These are phyloP conservation scores for Aureobasidium sp. DNA, from an alignment of 2,329 filamentous ascomycete genomes.

Conservation along the genomic window DNA sequence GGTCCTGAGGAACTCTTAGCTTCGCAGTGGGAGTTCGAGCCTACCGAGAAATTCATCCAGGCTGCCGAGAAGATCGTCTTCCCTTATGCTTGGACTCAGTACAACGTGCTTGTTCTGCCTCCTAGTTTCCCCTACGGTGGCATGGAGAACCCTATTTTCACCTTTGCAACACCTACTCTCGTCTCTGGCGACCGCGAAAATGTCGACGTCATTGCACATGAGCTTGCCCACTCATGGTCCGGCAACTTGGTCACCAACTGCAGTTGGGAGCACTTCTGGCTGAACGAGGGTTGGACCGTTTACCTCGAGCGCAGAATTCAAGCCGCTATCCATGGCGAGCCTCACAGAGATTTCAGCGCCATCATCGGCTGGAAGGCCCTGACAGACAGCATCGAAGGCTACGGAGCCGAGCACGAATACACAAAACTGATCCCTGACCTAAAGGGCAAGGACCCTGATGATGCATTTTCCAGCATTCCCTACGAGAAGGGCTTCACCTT, in stretches of 20 bases:
- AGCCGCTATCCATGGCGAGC: conserved; percentile 69
- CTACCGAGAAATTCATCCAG: conserved; percentile 88
- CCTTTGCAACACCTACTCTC: conserved; percentile 89
- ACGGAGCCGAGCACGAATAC: conserved; percentile 80
- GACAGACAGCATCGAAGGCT: conserved; percentile 69
- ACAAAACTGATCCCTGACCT: conserved; percentile 86
- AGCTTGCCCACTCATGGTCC: conserved; percentile 71
- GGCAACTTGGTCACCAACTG: conserved; percentile 76
- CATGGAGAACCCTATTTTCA: conserved; percentile 74
- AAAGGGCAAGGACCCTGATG: conserved; percentile 87
- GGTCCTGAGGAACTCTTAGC: conserved; percentile 78
- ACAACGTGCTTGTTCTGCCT: conserved; percentile 86
- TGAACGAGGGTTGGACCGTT: conserved; percentile 82
- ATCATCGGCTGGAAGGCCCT: conserved; percentile 94
- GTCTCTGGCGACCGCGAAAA: conserved; percentile 80
- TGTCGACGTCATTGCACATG: conserved; percentile 92
- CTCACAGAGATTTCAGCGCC: conserved; percentile 85
- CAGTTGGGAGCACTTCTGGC: conserved; percentile 71
- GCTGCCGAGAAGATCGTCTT: conserved; percentile 75
- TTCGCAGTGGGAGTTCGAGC: conserved; percentile 89
- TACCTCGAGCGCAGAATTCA: conserved; percentile 86
- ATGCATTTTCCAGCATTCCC: conserved; percentile 85
- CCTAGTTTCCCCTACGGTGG: conserved; percentile 86
- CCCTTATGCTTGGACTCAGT: conserved; percentile 88
- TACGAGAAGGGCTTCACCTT: conserved; percentile 98